Conservation (phyloP, 495 filamentous ascomycete species). For the Penicillium bovifimosum region DNA sequence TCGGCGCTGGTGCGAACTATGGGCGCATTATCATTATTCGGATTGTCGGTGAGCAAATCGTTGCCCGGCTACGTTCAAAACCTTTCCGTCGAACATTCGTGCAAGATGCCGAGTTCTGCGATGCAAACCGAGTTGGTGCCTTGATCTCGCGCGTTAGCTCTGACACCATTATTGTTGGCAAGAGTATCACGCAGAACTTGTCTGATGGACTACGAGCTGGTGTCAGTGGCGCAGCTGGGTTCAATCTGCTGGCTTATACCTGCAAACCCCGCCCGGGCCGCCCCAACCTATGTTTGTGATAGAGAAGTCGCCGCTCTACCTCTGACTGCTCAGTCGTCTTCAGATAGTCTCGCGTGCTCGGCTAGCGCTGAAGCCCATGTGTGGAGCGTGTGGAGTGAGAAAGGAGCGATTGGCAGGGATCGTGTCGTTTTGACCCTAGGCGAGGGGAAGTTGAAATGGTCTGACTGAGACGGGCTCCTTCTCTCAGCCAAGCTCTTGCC, state of each 20-base stretch:
- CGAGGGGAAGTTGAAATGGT: no score
- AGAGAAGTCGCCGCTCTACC: no score
- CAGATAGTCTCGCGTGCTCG: no score
- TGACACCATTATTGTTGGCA: slow-evolving; percentile 94
- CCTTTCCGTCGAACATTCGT: slow-evolving; percentile 86
- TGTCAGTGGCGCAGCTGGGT: slow-evolving; percentile 83
- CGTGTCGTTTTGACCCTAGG: no score
- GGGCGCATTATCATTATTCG: slow-evolving; percentile 87
- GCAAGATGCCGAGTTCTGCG: slow-evolving; percentile 98
- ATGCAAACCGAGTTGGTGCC: slow-evolving; percentile 94
- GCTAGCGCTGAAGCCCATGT: no score
- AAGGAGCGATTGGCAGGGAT: no score
- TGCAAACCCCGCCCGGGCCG: no score
- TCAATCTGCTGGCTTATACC: slow-evolving; percentile 87
- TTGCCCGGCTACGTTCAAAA: slow-evolving; percentile 79
- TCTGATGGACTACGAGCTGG: slow-evolving; percentile 86
- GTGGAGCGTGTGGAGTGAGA: no score
- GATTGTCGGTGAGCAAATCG: slow-evolving; percentile 93
- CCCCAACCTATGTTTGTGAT: no score
- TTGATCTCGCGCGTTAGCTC: slow-evolving; percentile 91
- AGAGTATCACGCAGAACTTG: slow-evolving; percentile 96
- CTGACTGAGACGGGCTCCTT: no score
- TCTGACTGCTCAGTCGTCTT: no score
- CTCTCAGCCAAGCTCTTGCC: no score
- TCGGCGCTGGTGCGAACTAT: slow-evolving; percentile 85